Conservation (phyloP, 2,329 filamentous ascomycete genomes). For the Penicillium concentricum region DNA sequence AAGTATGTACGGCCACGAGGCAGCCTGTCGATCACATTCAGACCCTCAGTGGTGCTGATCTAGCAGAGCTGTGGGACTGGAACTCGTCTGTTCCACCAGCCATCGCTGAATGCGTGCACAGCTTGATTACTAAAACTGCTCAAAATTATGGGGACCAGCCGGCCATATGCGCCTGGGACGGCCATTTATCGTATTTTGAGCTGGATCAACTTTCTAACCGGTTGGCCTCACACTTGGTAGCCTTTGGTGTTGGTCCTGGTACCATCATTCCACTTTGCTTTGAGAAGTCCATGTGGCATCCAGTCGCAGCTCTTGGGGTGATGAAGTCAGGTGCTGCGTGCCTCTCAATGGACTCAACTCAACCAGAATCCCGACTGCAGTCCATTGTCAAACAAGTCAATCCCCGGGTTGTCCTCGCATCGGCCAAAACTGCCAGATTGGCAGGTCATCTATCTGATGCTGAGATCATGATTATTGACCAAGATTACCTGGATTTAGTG, state of each 20-base stretch:
- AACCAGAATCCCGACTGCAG: background rate
- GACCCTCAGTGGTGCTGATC: background rate
- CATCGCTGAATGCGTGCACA: background rate
- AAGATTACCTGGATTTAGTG: background rate
- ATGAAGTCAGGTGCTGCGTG: background rate
- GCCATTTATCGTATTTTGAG: background rate
- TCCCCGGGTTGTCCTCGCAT: background rate
- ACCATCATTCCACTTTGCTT: background rate
- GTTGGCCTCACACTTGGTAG: background rate
- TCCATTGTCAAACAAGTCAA: background rate
- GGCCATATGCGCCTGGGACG: slow-evolving; percentile 1
- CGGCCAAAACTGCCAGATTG: background rate
- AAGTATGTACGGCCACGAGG: background rate
- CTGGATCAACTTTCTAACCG: background rate
- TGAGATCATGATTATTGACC: background rate
- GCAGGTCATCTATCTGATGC: background rate
- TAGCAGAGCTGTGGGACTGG: background rate
- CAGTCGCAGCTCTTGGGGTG: background rate
- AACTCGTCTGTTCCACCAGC: background rate
- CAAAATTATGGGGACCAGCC: background rate
- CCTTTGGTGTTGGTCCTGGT: background rate
- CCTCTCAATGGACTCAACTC: background rate
- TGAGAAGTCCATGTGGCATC: slow-evolving; percentile 1
- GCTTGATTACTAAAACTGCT: background rate
- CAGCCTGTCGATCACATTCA: background rate